Evolutionary conservation across 2,329 filamentous ascomycete species (phyloP).

Genomic region (Diaporthe batatas): DNA sequence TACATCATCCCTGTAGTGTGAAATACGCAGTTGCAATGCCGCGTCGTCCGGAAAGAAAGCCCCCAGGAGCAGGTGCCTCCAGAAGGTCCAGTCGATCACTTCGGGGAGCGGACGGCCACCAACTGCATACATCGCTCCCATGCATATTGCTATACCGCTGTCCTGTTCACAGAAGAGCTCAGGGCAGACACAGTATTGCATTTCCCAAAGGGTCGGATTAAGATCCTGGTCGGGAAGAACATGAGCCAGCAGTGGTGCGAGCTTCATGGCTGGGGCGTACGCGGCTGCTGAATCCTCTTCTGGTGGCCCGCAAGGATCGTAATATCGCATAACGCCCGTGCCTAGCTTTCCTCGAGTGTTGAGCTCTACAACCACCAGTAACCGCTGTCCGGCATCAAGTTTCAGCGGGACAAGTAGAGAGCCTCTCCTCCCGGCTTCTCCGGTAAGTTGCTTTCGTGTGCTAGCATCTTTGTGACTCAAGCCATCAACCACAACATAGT

Average conservation of each 20-base stretch:
- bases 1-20: slow-evolving; percentile 4
- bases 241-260: background rate
- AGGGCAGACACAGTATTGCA: slow-evolving; percentile 26
- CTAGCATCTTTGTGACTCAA: background rate
- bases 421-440: slow-evolving; percentile 1
- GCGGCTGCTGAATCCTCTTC: background rate
- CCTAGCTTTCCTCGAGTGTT: background rate
- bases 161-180: slow-evolving; percentile 20
- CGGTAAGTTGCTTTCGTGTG: background rate
- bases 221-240: slow-evolving; percentile 11
- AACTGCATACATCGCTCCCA: slow-evolving; percentile 31
- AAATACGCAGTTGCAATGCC: slow-evolving; percentile 9
- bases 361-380: slow-evolving; percentile 21
- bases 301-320: slow-evolving; percentile 2
- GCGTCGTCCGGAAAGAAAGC: slow-evolving; percentile 12
- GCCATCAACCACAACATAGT: slow-evolving; percentile 23
- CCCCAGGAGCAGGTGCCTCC: slow-evolving; percentile 20
- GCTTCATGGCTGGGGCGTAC: background rate
- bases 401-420: slow-evolving; percentile 11
- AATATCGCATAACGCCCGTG: slow-evolving; percentile 3
- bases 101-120: slow-evolving; percentile 14
- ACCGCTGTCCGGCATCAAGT: background rate
- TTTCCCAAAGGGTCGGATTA: background rate
- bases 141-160: slow-evolving; percentile 18
- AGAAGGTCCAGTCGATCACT: slow-evolving; percentile 28